Evolutionary conservation across 2,329 filamentous ascomycete genomes (phyloP).

Genomic region (Helotiales sp.): DNA sequence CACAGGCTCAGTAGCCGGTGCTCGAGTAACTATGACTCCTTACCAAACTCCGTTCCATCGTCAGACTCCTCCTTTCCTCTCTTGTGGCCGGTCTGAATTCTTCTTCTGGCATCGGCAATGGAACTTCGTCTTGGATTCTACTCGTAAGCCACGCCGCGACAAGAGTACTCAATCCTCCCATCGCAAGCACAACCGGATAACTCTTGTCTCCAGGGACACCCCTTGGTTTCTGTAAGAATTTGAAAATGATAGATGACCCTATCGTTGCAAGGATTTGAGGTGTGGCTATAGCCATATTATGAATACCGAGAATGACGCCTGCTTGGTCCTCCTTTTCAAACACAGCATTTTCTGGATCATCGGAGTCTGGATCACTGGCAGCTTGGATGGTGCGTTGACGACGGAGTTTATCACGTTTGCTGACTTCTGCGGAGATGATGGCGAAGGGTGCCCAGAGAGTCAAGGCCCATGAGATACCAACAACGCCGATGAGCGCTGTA

Average conservation of each 20-base stretch:
- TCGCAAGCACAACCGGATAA: slow-evolving; percentile 81
- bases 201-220: slow-evolving; percentile 83
- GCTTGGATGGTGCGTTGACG: slow-evolving; percentile 36
- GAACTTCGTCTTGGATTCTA: slow-evolving; percentile 35
- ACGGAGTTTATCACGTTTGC: slow-evolving; percentile 71
- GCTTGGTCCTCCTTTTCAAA: slow-evolving; percentile 26
- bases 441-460: slow-evolving; percentile 95
- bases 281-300: slow-evolving; percentile 91
- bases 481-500: slow-evolving; percentile 74
- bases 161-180: slow-evolving; percentile 78
- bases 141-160: slow-evolving; percentile 66
- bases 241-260: slow-evolving; percentile 81
- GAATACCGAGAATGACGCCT: slow-evolving; percentile 85
- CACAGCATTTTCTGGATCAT: slow-evolving; percentile 9
- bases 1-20: neutral
- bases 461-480: slow-evolving; percentile 90
- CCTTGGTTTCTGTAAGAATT: slow-evolving; percentile 80
- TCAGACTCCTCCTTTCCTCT: slow-evolving; percentile 8
- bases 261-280: slow-evolving; percentile 91
- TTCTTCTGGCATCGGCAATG: slow-evolving; percentile 21
- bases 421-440: slow-evolving; percentile 90
- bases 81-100: neutral
- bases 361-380: slow-evolving; percentile 7
- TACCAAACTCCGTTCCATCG: neutral
- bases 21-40: neutral